phyloP scores from a whole-genome alignment of 2,329 filamentous ascomycete species.

The Hymenotorrendiella dingleyae region DNA sequence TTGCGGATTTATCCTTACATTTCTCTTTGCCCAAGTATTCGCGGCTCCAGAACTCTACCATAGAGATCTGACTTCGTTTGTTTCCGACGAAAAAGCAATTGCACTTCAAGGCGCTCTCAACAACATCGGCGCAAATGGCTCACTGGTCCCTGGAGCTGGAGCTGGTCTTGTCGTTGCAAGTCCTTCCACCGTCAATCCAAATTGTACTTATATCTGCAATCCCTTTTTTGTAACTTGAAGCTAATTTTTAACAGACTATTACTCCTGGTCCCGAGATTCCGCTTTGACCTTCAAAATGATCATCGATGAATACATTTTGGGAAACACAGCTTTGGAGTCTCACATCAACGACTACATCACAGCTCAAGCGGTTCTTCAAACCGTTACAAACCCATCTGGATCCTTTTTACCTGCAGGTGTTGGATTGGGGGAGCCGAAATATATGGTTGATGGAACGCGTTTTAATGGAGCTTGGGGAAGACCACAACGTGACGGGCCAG shows the following conservation, averaged over 20 bases:
- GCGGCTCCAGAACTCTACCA: constrained; percentile 11
- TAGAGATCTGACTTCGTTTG: constrained; percentile 31
- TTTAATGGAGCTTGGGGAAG: constrained; percentile 56
- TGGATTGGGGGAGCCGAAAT: constrained; percentile 68
- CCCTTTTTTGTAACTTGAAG: background rate
- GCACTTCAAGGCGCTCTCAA: constrained; percentile 46
- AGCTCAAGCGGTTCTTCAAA: constrained; percentile 54
- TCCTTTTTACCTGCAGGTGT: constrained; percentile 35
- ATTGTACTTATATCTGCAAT: constrained; percentile 38
- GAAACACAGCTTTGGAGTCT: constrained; percentile 38
- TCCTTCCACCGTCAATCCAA: constrained; percentile 45
- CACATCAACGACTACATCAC: constrained; percentile 62
- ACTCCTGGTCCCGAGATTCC: constrained; percentile 71
- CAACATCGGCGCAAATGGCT: constrained; percentile 49
- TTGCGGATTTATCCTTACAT: too few relatives aligned
- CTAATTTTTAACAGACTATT: constrained; percentile 52
- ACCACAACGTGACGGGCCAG: constrained; percentile 73
- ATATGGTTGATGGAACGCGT: constrained; percentile 53
- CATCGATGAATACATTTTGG: constrained; percentile 58
- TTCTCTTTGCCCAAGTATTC: constrained; percentile 4
- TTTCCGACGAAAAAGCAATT: constrained; percentile 40
- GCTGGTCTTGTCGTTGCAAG: constrained; percentile 49
- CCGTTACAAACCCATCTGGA: constrained; percentile 49
- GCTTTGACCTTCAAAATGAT: constrained; percentile 66
- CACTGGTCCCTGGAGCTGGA: constrained; percentile 40